Percentiles rank a stretch among this genome's conserved stretches.
These are phyloP conservation scores for Xenoacremonium recifei DNA, from an alignment of 2,329 filamentous ascomycete genomes.

Conservation along the genomic window DNA sequence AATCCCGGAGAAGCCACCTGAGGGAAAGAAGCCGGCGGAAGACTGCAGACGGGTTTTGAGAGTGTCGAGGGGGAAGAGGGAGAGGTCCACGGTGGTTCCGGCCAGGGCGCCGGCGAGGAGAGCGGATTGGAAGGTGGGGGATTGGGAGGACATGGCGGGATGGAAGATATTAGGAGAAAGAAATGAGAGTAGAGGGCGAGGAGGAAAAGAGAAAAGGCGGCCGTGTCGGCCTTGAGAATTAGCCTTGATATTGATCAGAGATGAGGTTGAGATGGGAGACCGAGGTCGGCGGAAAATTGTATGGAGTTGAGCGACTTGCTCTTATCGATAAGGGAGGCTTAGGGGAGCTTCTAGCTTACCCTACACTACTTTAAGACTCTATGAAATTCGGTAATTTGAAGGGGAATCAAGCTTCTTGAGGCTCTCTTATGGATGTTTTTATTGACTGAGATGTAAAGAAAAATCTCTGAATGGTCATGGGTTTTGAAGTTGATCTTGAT, in stretches of 20 bases:
- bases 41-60: slow-evolving; percentile 97
- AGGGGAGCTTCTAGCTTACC: slow-evolving; percentile 12
- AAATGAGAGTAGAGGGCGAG: too few species aligned
- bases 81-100: slow-evolving; percentile 93
- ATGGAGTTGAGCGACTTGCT: slow-evolving; percentile 10
- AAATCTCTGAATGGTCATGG: too few species aligned
- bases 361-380: slow-evolving; percentile 4
- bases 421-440: too few species aligned
- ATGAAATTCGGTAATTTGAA: too few species aligned
- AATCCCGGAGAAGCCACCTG: slow-evolving; percentile 86
- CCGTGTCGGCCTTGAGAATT: slow-evolving; percentile 1
- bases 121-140: slow-evolving; percentile 55
- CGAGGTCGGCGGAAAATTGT: slow-evolving; percentile 25
- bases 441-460: too few species aligned
- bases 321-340: slow-evolving; percentile 24
- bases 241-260: not conserved
- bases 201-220: not conserved
- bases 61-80: slow-evolving; percentile 96
- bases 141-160: slow-evolving; percentile 13
- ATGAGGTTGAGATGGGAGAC: slow-evolving; percentile 12
- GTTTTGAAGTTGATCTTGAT: too few species aligned
- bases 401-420: too few species aligned
- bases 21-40: slow-evolving; percentile 70
- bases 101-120: slow-evolving; percentile 83
- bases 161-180: not conserved